Percentiles rank a stretch among this genome's conserved stretches.
phyloP scores from a whole-genome alignment of 148 eudicot species.

The Selenicereus undatus region DNA sequence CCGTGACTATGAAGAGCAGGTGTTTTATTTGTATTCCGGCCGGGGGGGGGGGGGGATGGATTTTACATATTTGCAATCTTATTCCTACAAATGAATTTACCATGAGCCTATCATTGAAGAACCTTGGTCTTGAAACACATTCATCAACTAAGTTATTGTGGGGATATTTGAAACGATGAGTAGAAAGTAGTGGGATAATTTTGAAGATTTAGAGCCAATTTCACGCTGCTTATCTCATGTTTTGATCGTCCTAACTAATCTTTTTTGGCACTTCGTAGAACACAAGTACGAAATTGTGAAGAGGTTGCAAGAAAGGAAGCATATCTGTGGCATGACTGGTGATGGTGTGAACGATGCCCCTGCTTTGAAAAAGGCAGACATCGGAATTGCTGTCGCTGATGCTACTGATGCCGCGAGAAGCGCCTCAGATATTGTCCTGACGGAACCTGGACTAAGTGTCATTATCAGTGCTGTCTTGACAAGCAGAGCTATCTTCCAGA shows the following conservation, averaged over 20 bases:
- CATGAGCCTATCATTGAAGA: too few species aligned
- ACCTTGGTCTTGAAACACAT: too few species aligned
- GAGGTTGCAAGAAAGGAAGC: slow-evolving; percentile 65
- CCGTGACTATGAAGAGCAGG: too few species aligned
- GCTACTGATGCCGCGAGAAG: slow-evolving; percentile 74
- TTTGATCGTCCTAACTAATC: not conserved
- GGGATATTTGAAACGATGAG: too few species aligned
- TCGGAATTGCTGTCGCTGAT: slow-evolving; percentile 74
- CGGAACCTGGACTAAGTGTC: slow-evolving; percentile 78
- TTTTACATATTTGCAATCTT: too few species aligned
- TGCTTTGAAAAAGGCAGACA: slow-evolving; percentile 75
- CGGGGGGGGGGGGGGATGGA: too few species aligned
- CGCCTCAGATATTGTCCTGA: slow-evolving; percentile 73
- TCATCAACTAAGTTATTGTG: too few species aligned
- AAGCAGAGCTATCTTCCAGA: slow-evolving; percentile 72
- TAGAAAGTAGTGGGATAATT: too few species aligned
- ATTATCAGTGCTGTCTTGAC: slow-evolving; percentile 74
- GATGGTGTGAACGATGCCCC: slow-evolving; percentile 93
- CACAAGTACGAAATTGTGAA: slow-evolving; percentile 84
- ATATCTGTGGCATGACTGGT: slow-evolving; percentile 85
- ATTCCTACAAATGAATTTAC: too few species aligned
- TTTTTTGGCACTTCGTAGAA: slow-evolving; percentile 31
- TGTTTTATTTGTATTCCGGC: too few species aligned
- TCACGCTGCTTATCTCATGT: not conserved
- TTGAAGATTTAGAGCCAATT: too few species aligned